Evolutionary conservation across 1,139 yeast genomes (phyloP).

Genomic region (Protomyces lactucae-debilis): DNA sequence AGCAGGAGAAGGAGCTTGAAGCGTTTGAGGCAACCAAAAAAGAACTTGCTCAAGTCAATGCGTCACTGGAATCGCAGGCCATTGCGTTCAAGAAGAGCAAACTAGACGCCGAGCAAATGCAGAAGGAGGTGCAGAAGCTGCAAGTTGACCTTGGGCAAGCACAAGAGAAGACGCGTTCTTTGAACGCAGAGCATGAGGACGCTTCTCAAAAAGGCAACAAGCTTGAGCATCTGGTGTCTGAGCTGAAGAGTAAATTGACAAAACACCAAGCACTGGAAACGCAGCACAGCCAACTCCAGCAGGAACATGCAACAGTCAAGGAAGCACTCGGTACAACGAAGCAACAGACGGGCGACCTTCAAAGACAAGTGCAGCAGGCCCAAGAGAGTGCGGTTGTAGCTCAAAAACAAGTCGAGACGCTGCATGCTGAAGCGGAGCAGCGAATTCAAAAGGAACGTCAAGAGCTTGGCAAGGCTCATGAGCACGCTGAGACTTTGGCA

Average conservation of each 20-base stretch:
- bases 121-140: not conserved
- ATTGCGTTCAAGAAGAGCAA: too few species aligned
- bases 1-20: not conserved
- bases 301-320: too few species aligned
- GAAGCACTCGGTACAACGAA: too few species aligned
- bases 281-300: too few species aligned
- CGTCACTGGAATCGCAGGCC: too few species aligned
- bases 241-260: too few species aligned
- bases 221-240: too few species aligned
- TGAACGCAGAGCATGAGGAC: not conserved
- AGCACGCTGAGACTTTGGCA: not conserved
- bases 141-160: not conserved
- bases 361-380: too few species aligned
- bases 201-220: not conserved
- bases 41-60: too few species aligned
- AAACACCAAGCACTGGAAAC: too few species aligned
- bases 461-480: not conserved
- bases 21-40: not conserved
- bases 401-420: not conserved
- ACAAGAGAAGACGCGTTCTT: not conserved
- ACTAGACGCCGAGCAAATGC: not conserved
- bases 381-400: not conserved
- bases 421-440: not conserved
- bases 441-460: too few species aligned
- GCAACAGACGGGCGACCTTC: too few species aligned